Evolutionary conservation across 768 basidiomycete species (phyloP), one percentile per base, ranked within the genome.

Genomic region (Hysterangium stoloniferum): DNA sequence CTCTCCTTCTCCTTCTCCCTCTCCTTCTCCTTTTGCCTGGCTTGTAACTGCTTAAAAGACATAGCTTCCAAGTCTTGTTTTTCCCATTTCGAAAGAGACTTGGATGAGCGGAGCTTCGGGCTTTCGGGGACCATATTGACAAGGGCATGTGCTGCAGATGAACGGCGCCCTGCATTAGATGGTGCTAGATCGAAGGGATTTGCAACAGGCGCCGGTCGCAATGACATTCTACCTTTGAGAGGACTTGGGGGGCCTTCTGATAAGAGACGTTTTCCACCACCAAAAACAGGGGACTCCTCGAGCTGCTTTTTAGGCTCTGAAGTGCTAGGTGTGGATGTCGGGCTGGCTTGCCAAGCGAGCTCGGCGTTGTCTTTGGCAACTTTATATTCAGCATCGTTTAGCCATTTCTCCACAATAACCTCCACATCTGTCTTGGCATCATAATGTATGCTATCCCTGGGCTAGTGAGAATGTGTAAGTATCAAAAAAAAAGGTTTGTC

Each of bases 61-160:
- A 78, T 77, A 3, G 87, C 87, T 58, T 91, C 87, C 27, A 86
- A 64, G 57, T 91, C 86, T 63, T 90, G 86, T 54, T 87, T 89
- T 64, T 90, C 87, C 84, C 84, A 88, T 65, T 86, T 88, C 3
- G 84, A 83, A 57, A 79, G 82, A 17, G 72, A 71, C 56, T 70
- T 72, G 2, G 68, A 65, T 37, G 62, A 56, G 24, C 65, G 62
- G 13, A 71, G 58, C 48, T 80, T 80, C 5, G 84, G 81, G 57
- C 75, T 80, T 54, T 82, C 79, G n/a, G 67, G 58, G 45, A 76
- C 61, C 19, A 24, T 35, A n/a, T 29, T 38, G 22, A 71, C 62
- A 25, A 55, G 56, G 43, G 59, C 36, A 22, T 57, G 58, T 33
- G 54, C 61, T 20, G 73, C 69, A 7, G 72, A 66, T 45, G 74